Evolutionary conservation across 2,329 filamentous ascomycete genomes (phyloP).

Genomic region (Phyllosticta paracitricarpa): DNA sequence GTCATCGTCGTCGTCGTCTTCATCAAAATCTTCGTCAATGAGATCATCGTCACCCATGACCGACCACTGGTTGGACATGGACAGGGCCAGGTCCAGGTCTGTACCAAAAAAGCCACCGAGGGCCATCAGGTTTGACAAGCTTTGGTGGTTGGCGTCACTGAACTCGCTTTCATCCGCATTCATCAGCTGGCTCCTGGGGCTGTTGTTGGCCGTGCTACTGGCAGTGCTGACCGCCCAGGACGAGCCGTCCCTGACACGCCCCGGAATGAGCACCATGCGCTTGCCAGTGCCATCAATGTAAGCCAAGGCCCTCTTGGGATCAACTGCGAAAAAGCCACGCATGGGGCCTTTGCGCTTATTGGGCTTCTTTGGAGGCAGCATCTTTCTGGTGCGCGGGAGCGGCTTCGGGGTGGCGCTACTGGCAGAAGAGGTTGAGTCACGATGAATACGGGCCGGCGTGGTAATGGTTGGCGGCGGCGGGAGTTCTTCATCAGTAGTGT

Average conservation of each 20-base stretch:
- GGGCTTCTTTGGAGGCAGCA: constrained; percentile 4
- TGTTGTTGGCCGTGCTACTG: constrained; percentile 30
- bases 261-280: constrained; percentile 15
- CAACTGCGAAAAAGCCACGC: constrained; percentile 23
- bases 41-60: constrained; percentile 55
- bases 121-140: constrained; percentile 55
- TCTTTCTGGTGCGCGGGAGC: constrained; percentile 21
- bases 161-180: constrained; percentile 31
- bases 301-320: constrained; percentile 22
- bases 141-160: constrained; percentile 21
- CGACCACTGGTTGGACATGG: constrained; percentile 41
- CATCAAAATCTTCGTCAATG: constrained; percentile 44
- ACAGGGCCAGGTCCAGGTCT: background rate
- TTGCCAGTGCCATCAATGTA: constrained; percentile 23
- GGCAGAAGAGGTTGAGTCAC: constrained; percentile 38
- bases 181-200: constrained; percentile 26
- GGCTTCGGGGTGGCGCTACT: constrained; percentile 26
- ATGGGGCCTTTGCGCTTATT: constrained; percentile 17
- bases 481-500: constrained; percentile 51
- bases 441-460: constrained; percentile 33
- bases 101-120: constrained; percentile 58
- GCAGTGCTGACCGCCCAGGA: constrained; percentile 25
- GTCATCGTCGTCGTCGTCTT: constrained; percentile 50
- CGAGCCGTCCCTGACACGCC: background rate
- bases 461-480: constrained; percentile 37